These are phyloP conservation scores for Xylariaceae sp. DNA, from an alignment of 2,329 filamentous ascomycete genomes.

Conservation along the genomic window DNA sequence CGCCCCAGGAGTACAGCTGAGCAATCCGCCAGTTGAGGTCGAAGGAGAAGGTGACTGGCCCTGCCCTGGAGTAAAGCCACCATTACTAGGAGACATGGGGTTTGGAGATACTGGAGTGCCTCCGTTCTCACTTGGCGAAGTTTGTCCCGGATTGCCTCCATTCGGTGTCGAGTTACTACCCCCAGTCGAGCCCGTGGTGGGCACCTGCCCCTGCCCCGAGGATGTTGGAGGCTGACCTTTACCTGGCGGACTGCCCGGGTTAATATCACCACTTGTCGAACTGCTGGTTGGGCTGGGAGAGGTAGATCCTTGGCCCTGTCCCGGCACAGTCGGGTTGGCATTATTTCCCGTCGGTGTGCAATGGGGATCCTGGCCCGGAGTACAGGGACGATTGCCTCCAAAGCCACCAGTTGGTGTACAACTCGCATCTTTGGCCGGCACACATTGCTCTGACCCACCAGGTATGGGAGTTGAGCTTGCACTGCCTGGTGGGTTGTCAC, in stretches of 20 bases:
- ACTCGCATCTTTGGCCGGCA: constrained; percentile 7
- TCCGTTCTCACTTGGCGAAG: constrained; percentile 3
- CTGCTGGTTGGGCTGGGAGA: constrained; percentile 2
- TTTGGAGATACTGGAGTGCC: constrained; percentile 6
- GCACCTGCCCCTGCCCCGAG: constrained; percentile 10
- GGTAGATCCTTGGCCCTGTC: constrained; percentile 5
- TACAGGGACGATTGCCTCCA: background rate
- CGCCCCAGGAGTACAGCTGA: constrained; percentile 8
- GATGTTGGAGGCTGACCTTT: constrained; percentile 1
- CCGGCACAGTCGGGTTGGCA: constrained; percentile 4
- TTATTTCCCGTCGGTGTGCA: constrained; percentile 4
- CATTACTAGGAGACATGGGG: constrained; percentile 8
- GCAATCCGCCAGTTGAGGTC: constrained; percentile 1
- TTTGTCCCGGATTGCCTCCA: background rate
- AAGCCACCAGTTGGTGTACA: constrained; percentile 6
- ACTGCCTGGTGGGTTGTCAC: constrained; percentile 4
- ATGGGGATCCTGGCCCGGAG: background rate
- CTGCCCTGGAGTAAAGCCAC: constrained; percentile 10
- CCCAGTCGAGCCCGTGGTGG: constrained; percentile 1
- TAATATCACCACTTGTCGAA: constrained; percentile 1
- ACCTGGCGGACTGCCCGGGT: constrained; percentile 4
- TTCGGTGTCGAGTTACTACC: constrained; percentile 1
- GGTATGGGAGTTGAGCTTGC: background rate
- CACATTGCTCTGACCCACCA: constrained; percentile 7
- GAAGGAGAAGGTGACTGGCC: constrained; percentile 7